Evolutionary conservation across 2,329 filamentous ascomycete genomes (phyloP), one percentile per base, ranked within the genome.

Genomic region (Aspergillus candidus): DNA sequence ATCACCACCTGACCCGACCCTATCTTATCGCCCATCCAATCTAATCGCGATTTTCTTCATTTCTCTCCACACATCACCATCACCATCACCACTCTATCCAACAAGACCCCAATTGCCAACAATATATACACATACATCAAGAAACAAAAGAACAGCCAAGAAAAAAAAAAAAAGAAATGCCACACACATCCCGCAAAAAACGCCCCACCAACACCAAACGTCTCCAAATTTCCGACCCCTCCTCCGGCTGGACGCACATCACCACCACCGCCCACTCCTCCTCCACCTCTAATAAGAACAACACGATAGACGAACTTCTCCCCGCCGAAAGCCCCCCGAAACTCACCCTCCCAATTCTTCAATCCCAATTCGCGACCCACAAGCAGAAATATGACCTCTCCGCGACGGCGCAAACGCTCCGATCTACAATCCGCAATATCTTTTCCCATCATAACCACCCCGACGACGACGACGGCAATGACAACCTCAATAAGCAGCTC

Each of bases 181-280:
- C 64, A 43, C 63, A 66, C 47, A 63, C 55, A 22, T 51, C 54
- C 3, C 61, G 62, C 29, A 56, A 54, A 41, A 63, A 61, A 40
- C 57, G 50, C 14, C 33, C 43, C 22, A 13, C 37, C 34, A 30
- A 17, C 43, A 44, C 46, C 15, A 44, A 22, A 51, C 65, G 65
- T 32, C 52, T 63, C 35, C 49, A 67, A 57, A 49, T 70, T 41
- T 64, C 61, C 40, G 67, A 67, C 51, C 44, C 58, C 15, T 57
- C 67, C 15, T 57, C 67, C 38, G 69, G 69, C 57, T 72, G 69
- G 69, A 71, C 69, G 17, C 69, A 71, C 50, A 59, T 72, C 47
- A 63, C 64, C 14, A 67, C 56, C 45, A 46, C 36, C 34, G 34
- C 34, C 31, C 18, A 18, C 18, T 35, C 47, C 15, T 43, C 17